A percentile compares a stretch with the other conserved stretches of the same genome.
phyloP scores from a whole-genome alignment of 805 yeast species.

The Zygotorulaspora danielsina region DNA sequence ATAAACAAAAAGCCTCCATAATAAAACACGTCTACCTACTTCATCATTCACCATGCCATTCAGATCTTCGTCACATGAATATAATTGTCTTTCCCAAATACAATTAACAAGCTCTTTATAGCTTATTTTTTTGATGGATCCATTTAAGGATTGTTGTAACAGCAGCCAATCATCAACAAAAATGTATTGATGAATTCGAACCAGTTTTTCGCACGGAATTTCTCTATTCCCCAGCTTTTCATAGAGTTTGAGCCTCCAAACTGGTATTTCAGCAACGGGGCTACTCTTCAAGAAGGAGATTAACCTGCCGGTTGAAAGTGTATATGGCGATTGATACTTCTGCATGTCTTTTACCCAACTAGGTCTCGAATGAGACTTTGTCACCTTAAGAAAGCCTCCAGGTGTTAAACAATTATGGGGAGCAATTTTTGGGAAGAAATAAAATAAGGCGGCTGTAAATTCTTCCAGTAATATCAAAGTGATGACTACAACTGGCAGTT shows the following conservation, averaged over 20 bases:
- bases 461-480: constrained; percentile 50
- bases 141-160: constrained; percentile 16
- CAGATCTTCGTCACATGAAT: constrained; percentile 37
- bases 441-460: constrained; percentile 50
- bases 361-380: constrained; percentile 28
- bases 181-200: constrained; percentile 51
- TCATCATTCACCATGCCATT: constrained; percentile 34
- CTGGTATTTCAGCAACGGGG: constrained; percentile 41
- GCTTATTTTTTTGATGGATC: constrained; percentile 32
- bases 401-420: constrained; percentile 59
- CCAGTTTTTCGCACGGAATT: constrained; percentile 40
- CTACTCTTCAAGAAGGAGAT: constrained; percentile 32
- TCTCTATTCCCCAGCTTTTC: constrained; percentile 37
- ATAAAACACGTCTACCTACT: constrained; percentile 38
- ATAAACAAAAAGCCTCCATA: constrained; percentile 39
- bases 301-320: constrained; percentile 40
- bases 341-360: constrained; percentile 14
- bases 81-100: constrained; percentile 54
- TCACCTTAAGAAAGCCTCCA: constrained; percentile 32
- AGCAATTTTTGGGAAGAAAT: constrained; percentile 49
- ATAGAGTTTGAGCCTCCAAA: constrained; percentile 38
- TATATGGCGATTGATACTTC: constrained; percentile 44
- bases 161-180: constrained; percentile 32
- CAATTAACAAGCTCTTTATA: constrained; percentile 50
- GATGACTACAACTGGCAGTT: constrained; percentile 51